Evolutionary conservation across 495 filamentous ascomycete genomes (phyloP).

Genomic region (Rostrohypoxylon terebratum): DNA sequence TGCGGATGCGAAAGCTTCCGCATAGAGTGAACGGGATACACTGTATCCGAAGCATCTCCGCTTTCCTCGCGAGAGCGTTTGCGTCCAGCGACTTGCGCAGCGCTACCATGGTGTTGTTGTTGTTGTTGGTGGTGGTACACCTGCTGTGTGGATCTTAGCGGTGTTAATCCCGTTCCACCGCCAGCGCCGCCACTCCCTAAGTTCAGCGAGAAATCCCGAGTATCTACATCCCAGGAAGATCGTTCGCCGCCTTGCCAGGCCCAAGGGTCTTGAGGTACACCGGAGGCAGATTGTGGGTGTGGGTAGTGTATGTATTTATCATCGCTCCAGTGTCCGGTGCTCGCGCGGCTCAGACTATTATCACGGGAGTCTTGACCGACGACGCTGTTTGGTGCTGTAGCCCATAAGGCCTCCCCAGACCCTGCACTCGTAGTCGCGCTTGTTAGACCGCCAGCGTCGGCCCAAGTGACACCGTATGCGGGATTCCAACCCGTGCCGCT

Average conservation of each 20-base stretch:
- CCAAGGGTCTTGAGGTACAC: slow-evolving; percentile 21
- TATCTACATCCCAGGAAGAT: slow-evolving; percentile 27
- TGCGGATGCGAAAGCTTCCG: slow-evolving; percentile 48
- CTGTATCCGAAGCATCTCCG: slow-evolving; percentile 32
- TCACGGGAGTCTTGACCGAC: slow-evolving; percentile 13
- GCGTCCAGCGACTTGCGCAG: slow-evolving; percentile 30
- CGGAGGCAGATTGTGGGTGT: background rate
- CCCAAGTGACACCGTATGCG: slow-evolving; percentile 41
- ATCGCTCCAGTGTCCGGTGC: slow-evolving; percentile 21
- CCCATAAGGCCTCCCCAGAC: slow-evolving; percentile 41
- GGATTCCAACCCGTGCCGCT: slow-evolving; percentile 12
- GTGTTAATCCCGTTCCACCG: slow-evolving; percentile 16
- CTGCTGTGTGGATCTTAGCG: slow-evolving; percentile 5
- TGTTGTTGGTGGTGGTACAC: background rate
- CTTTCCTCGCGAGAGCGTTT: slow-evolving; percentile 46
- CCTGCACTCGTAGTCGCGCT: slow-evolving; percentile 24
- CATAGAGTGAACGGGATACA: slow-evolving; percentile 45
- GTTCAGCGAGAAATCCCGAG: slow-evolving; percentile 31
- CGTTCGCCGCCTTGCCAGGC: slow-evolving; percentile 29
- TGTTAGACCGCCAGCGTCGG: slow-evolving; percentile 25
- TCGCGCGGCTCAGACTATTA: slow-evolving; percentile 34
- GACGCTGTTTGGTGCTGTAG: slow-evolving; percentile 8
- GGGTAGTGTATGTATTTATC: slow-evolving; percentile 6
- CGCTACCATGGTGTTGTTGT: background rate
- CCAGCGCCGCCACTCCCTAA: background rate